phyloP scores from a whole-genome alignment of 495 filamentous ascomycete genomes.

The Tuber umbilicatum region DNA sequence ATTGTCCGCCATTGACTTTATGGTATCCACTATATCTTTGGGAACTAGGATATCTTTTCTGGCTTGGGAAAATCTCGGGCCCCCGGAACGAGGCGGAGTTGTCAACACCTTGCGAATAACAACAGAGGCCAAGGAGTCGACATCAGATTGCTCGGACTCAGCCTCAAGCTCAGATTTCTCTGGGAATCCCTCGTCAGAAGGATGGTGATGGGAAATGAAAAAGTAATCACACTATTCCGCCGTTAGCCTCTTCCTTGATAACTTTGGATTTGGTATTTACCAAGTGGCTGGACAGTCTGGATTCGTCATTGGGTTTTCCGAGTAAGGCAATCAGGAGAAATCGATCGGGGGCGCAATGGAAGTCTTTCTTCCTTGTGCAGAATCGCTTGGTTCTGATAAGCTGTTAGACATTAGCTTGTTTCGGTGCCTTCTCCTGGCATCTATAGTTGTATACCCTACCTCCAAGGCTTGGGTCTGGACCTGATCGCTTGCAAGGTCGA shows the following conservation, averaged over 20 bases:
- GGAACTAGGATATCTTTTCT: constrained; percentile 26
- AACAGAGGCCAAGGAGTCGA: constrained; percentile 43
- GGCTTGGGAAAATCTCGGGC: constrained; percentile 43
- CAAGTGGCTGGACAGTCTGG: constrained; percentile 44
- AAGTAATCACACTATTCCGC: constrained; percentile 72
- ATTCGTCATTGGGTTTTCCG: constrained; percentile 45
- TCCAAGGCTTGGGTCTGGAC: constrained; percentile 86
- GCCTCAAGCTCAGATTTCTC: constrained; percentile 58
- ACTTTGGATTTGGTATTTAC: constrained; percentile 35
- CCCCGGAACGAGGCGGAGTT: constrained; percentile 29
- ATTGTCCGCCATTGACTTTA: constrained; percentile 31
- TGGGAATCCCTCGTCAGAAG: constrained; percentile 61
- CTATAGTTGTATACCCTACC: constrained; percentile 42
- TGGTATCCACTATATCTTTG: constrained; percentile 16
- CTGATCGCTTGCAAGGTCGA: constrained; percentile 60
- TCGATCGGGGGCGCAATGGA: constrained; percentile 65
- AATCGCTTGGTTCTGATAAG: constrained; percentile 74
- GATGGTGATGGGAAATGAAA: constrained; percentile 82
- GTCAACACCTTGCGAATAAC: constrained; percentile 42
- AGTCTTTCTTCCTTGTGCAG: constrained; percentile 57
- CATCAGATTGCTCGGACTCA: constrained; percentile 37
- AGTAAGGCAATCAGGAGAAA: constrained; percentile 78
- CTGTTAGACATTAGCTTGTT: constrained; percentile 43
- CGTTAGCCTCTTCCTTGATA: constrained; percentile 46
- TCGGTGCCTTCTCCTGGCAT: background rate